These are phyloP conservation scores for Panaeolus cyanescens DNA, from an alignment of 768 basidiomycete species.

Conservation along the genomic window DNA sequence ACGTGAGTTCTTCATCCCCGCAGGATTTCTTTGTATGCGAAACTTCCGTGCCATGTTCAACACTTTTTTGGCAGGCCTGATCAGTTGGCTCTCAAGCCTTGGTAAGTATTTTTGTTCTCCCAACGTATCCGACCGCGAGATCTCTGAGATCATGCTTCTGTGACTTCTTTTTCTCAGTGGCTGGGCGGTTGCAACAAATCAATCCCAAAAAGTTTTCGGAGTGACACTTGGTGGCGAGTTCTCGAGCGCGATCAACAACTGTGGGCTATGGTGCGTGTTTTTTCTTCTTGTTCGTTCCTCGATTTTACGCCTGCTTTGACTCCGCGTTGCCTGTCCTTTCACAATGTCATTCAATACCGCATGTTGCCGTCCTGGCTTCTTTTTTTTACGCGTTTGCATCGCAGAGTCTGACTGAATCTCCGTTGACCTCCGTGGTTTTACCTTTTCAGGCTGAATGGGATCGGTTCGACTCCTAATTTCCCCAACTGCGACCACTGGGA, in stretches of 20 bases:
- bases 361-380: neutral
- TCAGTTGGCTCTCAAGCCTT: constrained; percentile 43
- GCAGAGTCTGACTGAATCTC: neutral
- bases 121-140: constrained; percentile 5
- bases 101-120: constrained; percentile 31
- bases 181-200: constrained; percentile 53
- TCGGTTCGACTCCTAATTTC: constrained; percentile 35
- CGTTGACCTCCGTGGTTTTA: neutral
- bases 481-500: constrained; percentile 44
- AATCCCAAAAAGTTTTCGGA: constrained; percentile 74
- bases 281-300: constrained; percentile 15
- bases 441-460: constrained; percentile 45
- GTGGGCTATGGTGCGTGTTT: constrained; percentile 57
- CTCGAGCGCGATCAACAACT: constrained; percentile 77
- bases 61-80: constrained; percentile 30
- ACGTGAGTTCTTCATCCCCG: constrained; percentile 31
- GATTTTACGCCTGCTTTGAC: neutral
- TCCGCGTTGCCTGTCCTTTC: neutral
- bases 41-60: neutral
- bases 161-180: constrained; percentile 35
- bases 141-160: constrained; percentile 12
- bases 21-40: neutral
- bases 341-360: neutral
- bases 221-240: constrained; percentile 85
- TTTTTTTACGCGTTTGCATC: neutral